Conservation (phyloP, 1,284 basidiomycete species). For the Abortiporus biennis region DNA sequence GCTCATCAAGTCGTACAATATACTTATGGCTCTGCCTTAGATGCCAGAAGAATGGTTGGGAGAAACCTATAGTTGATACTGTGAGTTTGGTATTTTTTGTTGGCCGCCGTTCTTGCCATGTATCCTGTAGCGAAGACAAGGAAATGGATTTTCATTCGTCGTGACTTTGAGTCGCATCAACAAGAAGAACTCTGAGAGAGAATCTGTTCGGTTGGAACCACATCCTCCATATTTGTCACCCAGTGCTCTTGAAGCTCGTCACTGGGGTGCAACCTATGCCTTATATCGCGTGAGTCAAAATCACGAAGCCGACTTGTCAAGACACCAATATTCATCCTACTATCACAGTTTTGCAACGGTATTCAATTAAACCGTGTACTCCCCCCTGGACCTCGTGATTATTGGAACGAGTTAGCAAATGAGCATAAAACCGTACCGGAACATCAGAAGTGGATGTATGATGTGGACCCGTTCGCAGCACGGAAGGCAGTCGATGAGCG, state of each 20-base stretch:
- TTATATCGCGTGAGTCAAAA: constrained; percentile 68
- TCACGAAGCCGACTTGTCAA: neutral
- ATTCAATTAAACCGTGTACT: constrained; percentile 73
- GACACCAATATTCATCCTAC: neutral
- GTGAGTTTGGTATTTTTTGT: constrained; percentile 33
- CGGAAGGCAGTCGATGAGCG: constrained; percentile 60
- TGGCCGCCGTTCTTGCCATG: constrained; percentile 10
- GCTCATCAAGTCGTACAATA: neutral
- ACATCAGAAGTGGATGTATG: constrained; percentile 82
- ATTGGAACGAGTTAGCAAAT: constrained; percentile 72
- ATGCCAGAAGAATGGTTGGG: constrained; percentile 85
- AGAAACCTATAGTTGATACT: constrained; percentile 69
- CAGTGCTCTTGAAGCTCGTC: constrained; percentile 70
- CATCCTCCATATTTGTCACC: constrained; percentile 59
- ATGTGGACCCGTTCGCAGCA: constrained; percentile 80
- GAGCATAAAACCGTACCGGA: constrained; percentile 66
- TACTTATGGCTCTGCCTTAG: constrained; percentile 28
- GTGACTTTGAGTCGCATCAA: constrained; percentile 61
- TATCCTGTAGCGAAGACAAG: constrained; percentile 35
- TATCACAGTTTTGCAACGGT: constrained; percentile 67
- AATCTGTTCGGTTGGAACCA: constrained; percentile 69
- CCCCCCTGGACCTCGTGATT: constrained; percentile 78
- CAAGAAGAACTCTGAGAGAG: constrained; percentile 65
- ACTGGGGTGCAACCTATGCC: constrained; percentile 86
- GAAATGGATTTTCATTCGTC: constrained; percentile 51